A percentile compares a stretch with the other conserved stretches of the same genome.
These are phyloP conservation scores for Cyclaneusma minus DNA, from an alignment of 2,329 filamentous ascomycete genomes.

Conservation along the genomic window DNA sequence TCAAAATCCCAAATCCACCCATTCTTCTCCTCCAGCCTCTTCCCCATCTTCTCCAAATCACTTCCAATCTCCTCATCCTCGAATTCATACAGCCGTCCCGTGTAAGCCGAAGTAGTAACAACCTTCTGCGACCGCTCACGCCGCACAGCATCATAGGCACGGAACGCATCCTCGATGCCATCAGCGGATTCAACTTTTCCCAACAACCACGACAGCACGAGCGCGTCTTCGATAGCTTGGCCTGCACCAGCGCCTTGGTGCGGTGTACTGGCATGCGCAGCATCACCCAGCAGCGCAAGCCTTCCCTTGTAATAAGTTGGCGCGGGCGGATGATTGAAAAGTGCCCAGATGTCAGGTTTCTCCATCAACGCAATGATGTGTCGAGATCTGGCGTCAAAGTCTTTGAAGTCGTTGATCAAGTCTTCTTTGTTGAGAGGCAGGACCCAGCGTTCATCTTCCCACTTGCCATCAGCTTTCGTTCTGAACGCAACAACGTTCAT, in stretches of 20 bases:
- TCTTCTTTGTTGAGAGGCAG: constrained; percentile 20
- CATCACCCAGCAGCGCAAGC: constrained; percentile 39
- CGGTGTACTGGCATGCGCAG: constrained; percentile 46
- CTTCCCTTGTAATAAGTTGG: constrained; percentile 25
- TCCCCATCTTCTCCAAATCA: constrained; percentile 21
- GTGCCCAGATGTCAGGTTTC: constrained; percentile 29
- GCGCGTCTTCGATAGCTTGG: constrained; percentile 38
- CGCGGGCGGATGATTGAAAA: constrained; percentile 29
- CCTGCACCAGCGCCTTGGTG: constrained; percentile 43
- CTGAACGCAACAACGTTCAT: constrained; percentile 33
- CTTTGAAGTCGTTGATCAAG: constrained; percentile 21
- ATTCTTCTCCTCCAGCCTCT: constrained; percentile 19
- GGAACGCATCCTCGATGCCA: constrained; percentile 29
- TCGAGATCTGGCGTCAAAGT: constrained; percentile 21
- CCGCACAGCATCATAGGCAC: constrained; percentile 32
- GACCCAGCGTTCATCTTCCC: constrained; percentile 23
- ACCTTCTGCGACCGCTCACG: constrained; percentile 19
- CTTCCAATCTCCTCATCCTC: constrained; percentile 21
- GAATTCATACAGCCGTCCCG: constrained; percentile 26
- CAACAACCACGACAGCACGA: constrained; percentile 28
- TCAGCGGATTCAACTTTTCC: constrained; percentile 19
- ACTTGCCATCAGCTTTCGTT: constrained; percentile 16
- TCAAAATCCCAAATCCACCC: constrained; percentile 22
- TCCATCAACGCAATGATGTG: constrained; percentile 25
- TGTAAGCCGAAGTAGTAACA: constrained; percentile 15